Evolutionary conservation across 495 filamentous ascomycete genomes (phyloP).

Genomic region (Neurospora sp.): DNA sequence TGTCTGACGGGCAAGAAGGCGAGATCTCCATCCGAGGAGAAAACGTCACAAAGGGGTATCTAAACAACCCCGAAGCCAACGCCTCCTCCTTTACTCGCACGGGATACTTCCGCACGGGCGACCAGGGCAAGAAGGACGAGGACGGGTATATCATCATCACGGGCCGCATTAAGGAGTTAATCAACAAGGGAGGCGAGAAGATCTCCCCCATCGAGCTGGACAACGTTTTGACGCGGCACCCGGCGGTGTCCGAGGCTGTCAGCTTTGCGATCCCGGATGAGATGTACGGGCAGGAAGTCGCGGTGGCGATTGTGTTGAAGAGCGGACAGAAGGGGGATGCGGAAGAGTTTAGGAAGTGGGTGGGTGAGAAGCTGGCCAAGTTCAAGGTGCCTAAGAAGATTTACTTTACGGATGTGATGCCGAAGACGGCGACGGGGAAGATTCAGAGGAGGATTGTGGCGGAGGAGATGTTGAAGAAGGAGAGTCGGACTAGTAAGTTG

Average conservation of each 20-base stretch:
- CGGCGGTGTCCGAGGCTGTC: slow-evolving; percentile 64
- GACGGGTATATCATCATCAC: slow-evolving; percentile 71
- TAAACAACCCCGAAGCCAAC: slow-evolving; percentile 71
- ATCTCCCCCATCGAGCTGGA: slow-evolving; percentile 79
- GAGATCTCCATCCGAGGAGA: slow-evolving; percentile 73
- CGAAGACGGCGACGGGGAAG: slow-evolving; percentile 86
- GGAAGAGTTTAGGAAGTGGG: slow-evolving; percentile 55
- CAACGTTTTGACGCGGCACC: slow-evolving; percentile 60
- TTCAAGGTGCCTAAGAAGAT: slow-evolving; percentile 84
- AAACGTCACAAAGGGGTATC: slow-evolving; percentile 74
- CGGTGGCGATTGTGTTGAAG: slow-evolving; percentile 67
- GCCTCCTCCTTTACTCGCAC: slow-evolving; percentile 46
- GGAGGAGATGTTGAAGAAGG: slow-evolving; percentile 60
- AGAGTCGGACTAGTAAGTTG: slow-evolving; percentile 28
- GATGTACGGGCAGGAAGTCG: slow-evolving; percentile 74
- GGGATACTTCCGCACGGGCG: slow-evolving; percentile 76
- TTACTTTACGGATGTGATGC: slow-evolving; percentile 71
- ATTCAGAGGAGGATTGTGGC: slow-evolving; percentile 73
- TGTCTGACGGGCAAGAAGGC: slow-evolving; percentile 54
- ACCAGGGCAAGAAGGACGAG: slow-evolving; percentile 66
- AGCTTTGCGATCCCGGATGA: slow-evolving; percentile 70
- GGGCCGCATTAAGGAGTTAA: slow-evolving; percentile 74
- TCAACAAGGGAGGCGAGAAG: slow-evolving; percentile 78
- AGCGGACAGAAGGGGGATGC: slow-evolving; percentile 38
- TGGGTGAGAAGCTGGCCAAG: slow-evolving; percentile 56